Percentiles rank a stretch among this genome's conserved stretches.
Evolutionary conservation across 495 filamentous ascomycete genomes (phyloP).

Genomic region (Cercophora samala): DNA sequence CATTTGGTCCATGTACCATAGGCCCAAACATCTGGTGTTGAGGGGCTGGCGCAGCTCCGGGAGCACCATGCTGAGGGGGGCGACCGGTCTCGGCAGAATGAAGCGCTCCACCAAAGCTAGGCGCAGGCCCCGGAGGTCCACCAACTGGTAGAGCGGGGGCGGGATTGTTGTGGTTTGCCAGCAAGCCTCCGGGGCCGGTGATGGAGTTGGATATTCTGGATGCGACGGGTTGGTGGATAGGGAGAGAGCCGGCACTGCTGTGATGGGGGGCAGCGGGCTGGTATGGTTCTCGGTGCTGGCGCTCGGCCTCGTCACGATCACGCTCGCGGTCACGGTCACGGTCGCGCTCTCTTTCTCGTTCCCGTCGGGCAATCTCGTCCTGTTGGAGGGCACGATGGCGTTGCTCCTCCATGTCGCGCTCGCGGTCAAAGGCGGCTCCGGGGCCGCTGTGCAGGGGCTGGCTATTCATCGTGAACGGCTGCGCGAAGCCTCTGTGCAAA

Average conservation of each 20-base stretch:
- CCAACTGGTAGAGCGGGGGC: constrained; percentile 60
- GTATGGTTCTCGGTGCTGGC: constrained; percentile 62
- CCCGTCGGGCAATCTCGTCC: constrained; percentile 33
- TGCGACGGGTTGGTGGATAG: constrained; percentile 87
- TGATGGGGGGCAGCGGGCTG: constrained; percentile 63
- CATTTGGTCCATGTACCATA: constrained; percentile 46
- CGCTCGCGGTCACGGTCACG: constrained; percentile 36
- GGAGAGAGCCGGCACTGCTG: constrained; percentile 77
- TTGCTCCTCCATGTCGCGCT: constrained; percentile 37
- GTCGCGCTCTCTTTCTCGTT: constrained; percentile 24
- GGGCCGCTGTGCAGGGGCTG: constrained; percentile 40
- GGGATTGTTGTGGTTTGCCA: constrained; percentile 66
- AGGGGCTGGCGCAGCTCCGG: constrained; percentile 54
- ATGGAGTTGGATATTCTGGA: constrained; percentile 74
- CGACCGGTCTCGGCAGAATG: constrained; percentile 54
- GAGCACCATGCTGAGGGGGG: constrained; percentile 60
- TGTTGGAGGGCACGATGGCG: constrained; percentile 38
- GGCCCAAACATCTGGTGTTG: constrained; percentile 62
- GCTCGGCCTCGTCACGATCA: constrained; percentile 61
- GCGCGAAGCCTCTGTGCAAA: constrained; percentile 25
- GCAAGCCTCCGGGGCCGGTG: constrained; percentile 81
- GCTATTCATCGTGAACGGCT: constrained; percentile 39
- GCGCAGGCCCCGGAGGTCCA: constrained; percentile 59
- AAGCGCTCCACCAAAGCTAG: constrained; percentile 65
- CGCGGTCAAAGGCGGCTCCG: constrained; percentile 36